phyloP scores from a whole-genome alignment of 2,329 filamentous ascomycete genomes.

The Cladosporium sp. region DNA sequence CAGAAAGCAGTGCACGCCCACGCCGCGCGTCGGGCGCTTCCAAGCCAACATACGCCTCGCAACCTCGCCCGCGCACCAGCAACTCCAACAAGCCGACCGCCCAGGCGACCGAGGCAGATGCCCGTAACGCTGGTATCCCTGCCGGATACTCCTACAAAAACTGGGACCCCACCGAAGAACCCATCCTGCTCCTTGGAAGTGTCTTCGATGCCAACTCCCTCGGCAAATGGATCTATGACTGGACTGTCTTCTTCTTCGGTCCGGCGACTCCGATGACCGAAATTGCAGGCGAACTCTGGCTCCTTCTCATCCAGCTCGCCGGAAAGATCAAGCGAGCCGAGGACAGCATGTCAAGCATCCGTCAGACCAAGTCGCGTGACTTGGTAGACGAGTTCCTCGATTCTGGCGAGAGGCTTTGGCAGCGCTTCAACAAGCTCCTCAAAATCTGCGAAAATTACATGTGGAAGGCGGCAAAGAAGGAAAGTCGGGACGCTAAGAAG shows the following conservation, averaged over 20 bases:
- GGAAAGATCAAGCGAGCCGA: slow-evolving; percentile 92
- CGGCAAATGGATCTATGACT: slow-evolving; percentile 99
- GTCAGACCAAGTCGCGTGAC: slow-evolving; percentile 68
- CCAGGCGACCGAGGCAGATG: slow-evolving; percentile 63
- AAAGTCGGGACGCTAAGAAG: slow-evolving; percentile 58
- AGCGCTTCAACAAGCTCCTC: slow-evolving; percentile 78
- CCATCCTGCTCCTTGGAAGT: slow-evolving; percentile 88
- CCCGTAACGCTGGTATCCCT: slow-evolving; percentile 66
- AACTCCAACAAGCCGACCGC: slow-evolving; percentile 36
- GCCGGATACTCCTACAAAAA: slow-evolving; percentile 93
- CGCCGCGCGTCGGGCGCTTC: slow-evolving; percentile 43
- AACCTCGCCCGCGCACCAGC: slow-evolving; percentile 41
- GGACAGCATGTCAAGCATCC: slow-evolving; percentile 69
- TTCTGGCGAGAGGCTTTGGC: slow-evolving; percentile 79
- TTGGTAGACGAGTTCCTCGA: slow-evolving; percentile 88
- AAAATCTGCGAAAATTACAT: slow-evolving; percentile 93
- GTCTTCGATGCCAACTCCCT: slow-evolving; percentile 97
- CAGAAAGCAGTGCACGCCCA: slow-evolving; percentile 37
- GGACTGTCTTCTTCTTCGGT: slow-evolving; percentile 89
- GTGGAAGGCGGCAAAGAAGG: slow-evolving; percentile 79
- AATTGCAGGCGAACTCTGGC: slow-evolving; percentile 91
- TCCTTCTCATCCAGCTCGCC: slow-evolving; percentile 87
- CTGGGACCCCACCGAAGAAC: slow-evolving; percentile 92
- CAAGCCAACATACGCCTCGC: slow-evolving; percentile 52
- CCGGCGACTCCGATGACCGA: slow-evolving; percentile 80